A percentile compares a stretch with the other conserved stretches of the same genome.
Evolutionary conservation across 768 basidiomycete species (phyloP).

Genomic region (Tulasnella sp.): DNA sequence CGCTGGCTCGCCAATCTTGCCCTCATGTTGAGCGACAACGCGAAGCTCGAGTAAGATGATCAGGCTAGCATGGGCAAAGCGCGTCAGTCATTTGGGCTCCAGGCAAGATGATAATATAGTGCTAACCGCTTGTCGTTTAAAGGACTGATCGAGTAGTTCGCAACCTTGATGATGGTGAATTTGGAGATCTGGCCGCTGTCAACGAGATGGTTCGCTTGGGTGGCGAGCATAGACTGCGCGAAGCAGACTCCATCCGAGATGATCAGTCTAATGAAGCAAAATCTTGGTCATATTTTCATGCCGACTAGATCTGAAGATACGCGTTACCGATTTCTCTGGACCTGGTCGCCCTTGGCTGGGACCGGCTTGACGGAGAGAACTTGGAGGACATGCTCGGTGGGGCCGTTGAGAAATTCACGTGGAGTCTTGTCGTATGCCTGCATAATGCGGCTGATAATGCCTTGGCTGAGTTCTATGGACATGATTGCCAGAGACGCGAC

Average conservation of each 20-base stretch:
- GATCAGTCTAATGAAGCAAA: slow-evolving; percentile 47
- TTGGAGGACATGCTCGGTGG: too few species aligned
- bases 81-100: slow-evolving; percentile 1
- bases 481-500: too few species aligned
- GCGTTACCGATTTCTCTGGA: too few species aligned
- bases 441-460: too few species aligned
- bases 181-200: slow-evolving; percentile 50
- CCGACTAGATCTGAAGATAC: too few species aligned
- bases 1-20: slow-evolving; percentile 66
- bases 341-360: too few species aligned
- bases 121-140: slow-evolving; percentile 76
- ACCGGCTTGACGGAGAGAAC: too few species aligned
- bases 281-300: too few species aligned
- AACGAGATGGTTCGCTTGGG: slow-evolving; percentile 71
- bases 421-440: too few species aligned
- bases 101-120: slow-evolving; percentile 6
- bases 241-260: slow-evolving; percentile 82
- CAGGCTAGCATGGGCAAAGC: slow-evolving; percentile 39
- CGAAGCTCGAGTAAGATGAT: slow-evolving; percentile 66
- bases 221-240: slow-evolving; percentile 90
- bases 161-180: slow-evolving; percentile 56
- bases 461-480: too few species aligned
- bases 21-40: slow-evolving; percentile 39
- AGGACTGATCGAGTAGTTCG: slow-evolving; percentile 68
- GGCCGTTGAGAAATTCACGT: too few species aligned